Conservation (phyloP, 2,329 filamentous ascomycete species). For the Teratosphaeria nubilosa region DNA sequence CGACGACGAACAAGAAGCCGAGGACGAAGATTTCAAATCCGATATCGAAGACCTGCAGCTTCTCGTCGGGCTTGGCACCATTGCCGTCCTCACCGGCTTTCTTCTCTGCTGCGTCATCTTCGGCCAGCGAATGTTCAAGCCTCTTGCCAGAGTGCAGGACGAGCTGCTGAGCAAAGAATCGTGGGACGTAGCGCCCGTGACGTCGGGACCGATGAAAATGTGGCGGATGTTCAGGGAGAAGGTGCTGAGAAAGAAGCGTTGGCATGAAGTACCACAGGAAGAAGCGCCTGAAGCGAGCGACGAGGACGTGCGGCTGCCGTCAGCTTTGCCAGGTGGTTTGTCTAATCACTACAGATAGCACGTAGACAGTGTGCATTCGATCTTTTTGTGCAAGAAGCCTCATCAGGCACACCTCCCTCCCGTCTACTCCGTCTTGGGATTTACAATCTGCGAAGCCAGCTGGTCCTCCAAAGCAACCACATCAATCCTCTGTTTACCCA, state of each 20-base stretch:
- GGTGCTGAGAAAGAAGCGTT: not conserved
- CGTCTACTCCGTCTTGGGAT: slow-evolving; percentile 7
- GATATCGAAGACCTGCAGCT: slow-evolving; percentile 2
- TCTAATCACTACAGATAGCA: not conserved
- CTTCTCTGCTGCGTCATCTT: not conserved
- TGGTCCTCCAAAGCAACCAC: slow-evolving; percentile 10
- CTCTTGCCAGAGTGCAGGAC: not conserved
- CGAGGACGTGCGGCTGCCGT: not conserved
- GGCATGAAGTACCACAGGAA: not conserved
- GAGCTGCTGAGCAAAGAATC: not conserved
- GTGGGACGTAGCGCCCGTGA: not conserved
- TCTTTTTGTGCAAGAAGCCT: not conserved
- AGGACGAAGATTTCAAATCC: not conserved
- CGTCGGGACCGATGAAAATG: not conserved
- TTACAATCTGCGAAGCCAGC: slow-evolving; percentile 8
- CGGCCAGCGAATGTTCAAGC: not conserved
- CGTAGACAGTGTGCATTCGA: not conserved
- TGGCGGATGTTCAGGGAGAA: not conserved
- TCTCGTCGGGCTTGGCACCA: not conserved
- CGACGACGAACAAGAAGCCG: not conserved
- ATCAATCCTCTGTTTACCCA: slow-evolving; percentile 11
- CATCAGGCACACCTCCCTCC: not conserved
- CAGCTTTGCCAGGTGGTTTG: not conserved
- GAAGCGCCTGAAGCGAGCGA: not conserved
- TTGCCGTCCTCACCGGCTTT: not conserved